phyloP scores from a whole-genome alignment of 495 filamentous ascomycete genomes.

The Xylaria telfairii region DNA sequence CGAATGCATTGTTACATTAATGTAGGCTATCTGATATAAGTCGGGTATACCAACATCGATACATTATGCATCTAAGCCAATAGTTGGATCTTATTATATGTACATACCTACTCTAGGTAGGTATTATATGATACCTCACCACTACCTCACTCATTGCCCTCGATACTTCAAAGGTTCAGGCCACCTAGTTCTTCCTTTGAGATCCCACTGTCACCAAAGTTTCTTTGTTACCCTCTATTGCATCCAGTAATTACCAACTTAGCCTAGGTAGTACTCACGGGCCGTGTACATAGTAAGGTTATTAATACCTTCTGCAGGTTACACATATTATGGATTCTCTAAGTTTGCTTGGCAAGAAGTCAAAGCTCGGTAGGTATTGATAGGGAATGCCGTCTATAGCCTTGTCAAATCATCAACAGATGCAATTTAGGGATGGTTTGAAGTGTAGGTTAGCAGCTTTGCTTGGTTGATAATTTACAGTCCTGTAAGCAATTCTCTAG shows the following conservation, averaged over 20 bases:
- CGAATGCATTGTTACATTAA: conserved; percentile 14
- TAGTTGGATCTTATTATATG: background rate
- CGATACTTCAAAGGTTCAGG: background rate
- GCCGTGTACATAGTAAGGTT: background rate
- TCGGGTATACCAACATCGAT: conserved; percentile 3
- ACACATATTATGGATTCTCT: background rate
- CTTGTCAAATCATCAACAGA: background rate
- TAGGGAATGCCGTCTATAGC: background rate
- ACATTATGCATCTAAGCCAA: conserved; percentile 11
- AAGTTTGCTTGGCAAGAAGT: background rate
- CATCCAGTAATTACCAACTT: background rate
- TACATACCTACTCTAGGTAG: no score
- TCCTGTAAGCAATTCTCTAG: conserved; percentile 8
- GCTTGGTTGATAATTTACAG: background rate
- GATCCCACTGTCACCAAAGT: background rate
- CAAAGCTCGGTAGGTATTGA: background rate
- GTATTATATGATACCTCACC: background rate
- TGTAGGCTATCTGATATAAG: conserved; percentile 7
- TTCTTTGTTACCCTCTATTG: background rate
- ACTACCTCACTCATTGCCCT: no score
- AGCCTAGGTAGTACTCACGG: background rate
- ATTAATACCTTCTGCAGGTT: no score
- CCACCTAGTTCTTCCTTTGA: background rate
- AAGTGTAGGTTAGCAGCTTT: background rate
- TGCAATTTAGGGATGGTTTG: background rate